These are phyloP conservation scores for Globisporangium nagaii DNA, from an alignment of 352 stramenopile species.

Conservation along the genomic window DNA sequence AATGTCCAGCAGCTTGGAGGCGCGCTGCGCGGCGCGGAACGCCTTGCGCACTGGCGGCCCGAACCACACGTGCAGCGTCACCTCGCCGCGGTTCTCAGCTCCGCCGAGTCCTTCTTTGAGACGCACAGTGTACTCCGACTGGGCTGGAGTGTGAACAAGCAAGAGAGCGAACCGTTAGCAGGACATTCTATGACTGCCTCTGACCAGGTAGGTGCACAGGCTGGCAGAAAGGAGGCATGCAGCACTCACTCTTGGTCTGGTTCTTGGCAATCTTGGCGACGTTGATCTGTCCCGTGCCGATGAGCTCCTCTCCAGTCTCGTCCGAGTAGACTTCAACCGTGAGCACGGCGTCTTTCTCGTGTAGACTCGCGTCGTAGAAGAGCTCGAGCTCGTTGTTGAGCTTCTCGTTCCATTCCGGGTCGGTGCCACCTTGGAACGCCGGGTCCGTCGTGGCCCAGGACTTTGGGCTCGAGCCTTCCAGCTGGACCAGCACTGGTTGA, in stretches of 20 bases:
- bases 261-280: slow-evolving; percentile 31
- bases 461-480: slow-evolving; percentile 61
- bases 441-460: slow-evolving; percentile 62
- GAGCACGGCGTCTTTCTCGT: slow-evolving; percentile 40
- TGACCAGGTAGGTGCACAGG: too few relatives aligned
- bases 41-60: slow-evolving; percentile 71
- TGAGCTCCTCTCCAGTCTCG: slow-evolving; percentile 65
- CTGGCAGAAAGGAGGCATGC: too few relatives aligned
- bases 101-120: slow-evolving; percentile 42
- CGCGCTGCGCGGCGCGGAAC: slow-evolving; percentile 66
- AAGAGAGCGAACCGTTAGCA: background rate
- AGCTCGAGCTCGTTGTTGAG: slow-evolving; percentile 81
- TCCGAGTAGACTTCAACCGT: slow-evolving; percentile 72
- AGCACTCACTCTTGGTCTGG: slow-evolving; percentile 23
- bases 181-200: too few relatives aligned
- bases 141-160: background rate
- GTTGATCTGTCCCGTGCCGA: slow-evolving; percentile 65
- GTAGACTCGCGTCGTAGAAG: slow-evolving; percentile 57
- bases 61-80: slow-evolving; percentile 67
- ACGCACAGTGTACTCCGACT: slow-evolving; percentile 36
- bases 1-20: slow-evolving; percentile 66
- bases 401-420: slow-evolving; percentile 58
- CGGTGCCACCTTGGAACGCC: slow-evolving; percentile 48
- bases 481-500: slow-evolving; percentile 55
- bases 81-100: slow-evolving; percentile 43